Evolutionary conservation across 768 basidiomycete genomes (phyloP), one percentile per base, ranked within the genome.

Genomic region (Phallus indusiatus): DNA sequence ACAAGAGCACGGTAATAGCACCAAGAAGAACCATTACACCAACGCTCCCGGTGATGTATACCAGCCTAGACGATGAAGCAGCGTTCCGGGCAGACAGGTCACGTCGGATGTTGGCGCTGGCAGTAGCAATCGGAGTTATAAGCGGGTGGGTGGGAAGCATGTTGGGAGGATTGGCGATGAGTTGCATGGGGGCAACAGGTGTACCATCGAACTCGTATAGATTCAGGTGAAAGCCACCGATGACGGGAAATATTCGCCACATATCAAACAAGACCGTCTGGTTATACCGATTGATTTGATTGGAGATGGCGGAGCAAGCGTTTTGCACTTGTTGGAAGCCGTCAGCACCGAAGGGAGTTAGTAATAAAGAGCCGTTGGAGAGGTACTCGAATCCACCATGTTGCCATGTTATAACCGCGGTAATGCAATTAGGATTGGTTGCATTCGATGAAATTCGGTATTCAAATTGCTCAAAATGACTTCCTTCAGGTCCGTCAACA

Each of bases 321-420:
- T 94, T 88, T 75, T 99, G 93, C 46, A 97, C 80, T 76, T 95
- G 94, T 70, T 96, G 92, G 72, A 83, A 90, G 16, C 95, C 95
- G 69, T 99, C 95, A 17, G 66, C 62, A 17, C 78, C 81, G 62
- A 92, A 80, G 1, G 94, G 90, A 2, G 68, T 72, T 66, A 92
- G 73, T 46, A 80, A 69, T 60, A 98, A 81, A 10, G 92, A 95
- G 7, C 93, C 93, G 67, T 97, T 94, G 55, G 74, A 20, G 60
- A 81, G 73, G 49, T 88, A 72, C 0, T 68, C 60, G 72, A 86
- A 94, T 28, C 70, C 84, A 12, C 96, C 96, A 69, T 98, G 96
- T 63, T 83, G 84, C 90, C 90, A 99, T 66, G 82, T 81, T 66
- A 97, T 81, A 68, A 88, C 81, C 14, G 88, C 94, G 12, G 85